Base-by-base conservation (phyloP, 2,329 filamentous ascomycete species). In the Lanzia echinophila region DNA sequence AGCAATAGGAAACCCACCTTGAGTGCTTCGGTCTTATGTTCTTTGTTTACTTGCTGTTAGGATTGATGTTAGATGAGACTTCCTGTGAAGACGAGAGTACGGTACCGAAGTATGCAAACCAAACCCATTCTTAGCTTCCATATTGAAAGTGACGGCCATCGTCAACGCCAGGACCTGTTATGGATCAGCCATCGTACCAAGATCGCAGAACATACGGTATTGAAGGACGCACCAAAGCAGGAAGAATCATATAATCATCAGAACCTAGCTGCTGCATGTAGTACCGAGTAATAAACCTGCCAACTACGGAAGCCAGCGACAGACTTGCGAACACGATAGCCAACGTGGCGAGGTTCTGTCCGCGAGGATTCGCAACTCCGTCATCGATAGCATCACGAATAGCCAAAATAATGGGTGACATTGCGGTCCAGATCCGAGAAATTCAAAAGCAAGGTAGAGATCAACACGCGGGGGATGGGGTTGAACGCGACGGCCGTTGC, bases 101-200 rank as follows among this genome's bases (percentile, higher is more conserved):
- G 8, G 38, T 49, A 41, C 47, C 47, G 22, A 39, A 24, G 34
- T 41, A 19, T 41, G 47, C 22, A 49, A 17, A 42, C 47, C 47
- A 13, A 49, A 41, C 15, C 47, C 47, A 41, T 49, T 42, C 17
- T 15, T n/a, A 19, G 38, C 38, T 22, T 41, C 38, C 38, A 17
- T 12, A 20, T 42, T 49, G 17, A 31, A 49, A 19, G 47, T 49
- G 17, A 41, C 47, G 17, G 47, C 47, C 34, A 49, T 49, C 8
- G 11, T 20, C 12, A 49, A 24, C 28, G 36, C 36, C 22, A 49
- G 24, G 17, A 41, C 20, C 47, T 49, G 10, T 28, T 8, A 13
- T 5, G 19, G 12, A 20, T 41, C 22, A 41, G 47, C 36, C 6
- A 19, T 10, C n/a, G n/a, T n/a, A n/a, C n/a, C n/a, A 13, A 19